Conservation (phyloP, 768 basidiomycete genomes). For the Lentinula sp. region DNA sequence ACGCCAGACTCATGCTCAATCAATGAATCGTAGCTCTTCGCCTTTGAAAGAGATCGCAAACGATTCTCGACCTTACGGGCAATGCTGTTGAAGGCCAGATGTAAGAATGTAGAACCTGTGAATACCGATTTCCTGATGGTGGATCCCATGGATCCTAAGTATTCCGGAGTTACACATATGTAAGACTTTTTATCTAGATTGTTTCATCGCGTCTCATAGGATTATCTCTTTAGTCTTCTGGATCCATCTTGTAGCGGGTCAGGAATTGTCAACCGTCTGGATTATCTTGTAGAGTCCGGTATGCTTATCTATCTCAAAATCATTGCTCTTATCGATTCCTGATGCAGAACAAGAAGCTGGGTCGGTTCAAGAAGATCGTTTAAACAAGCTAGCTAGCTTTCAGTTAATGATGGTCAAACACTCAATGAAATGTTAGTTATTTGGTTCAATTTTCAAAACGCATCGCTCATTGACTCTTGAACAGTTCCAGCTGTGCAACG, state of each 20-base stretch:
- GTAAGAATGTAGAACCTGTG: slow-evolving; percentile 70
- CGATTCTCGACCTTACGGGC: slow-evolving; percentile 77
- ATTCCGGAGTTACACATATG: slow-evolving; percentile 77
- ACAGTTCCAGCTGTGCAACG: slow-evolving; percentile 70
- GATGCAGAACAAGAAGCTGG: slow-evolving; percentile 51
- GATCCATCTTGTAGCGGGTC: slow-evolving; percentile 97
- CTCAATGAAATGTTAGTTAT: slow-evolving; percentile 82
- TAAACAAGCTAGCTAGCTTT: slow-evolving; percentile 81
- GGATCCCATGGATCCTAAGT: slow-evolving; percentile 64
- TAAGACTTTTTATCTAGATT: slow-evolving; percentile 21
- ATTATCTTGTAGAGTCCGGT: slow-evolving; percentile 78
- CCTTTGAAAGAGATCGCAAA: slow-evolving; percentile 83
- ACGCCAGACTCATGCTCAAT: not conserved
- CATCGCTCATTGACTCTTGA: slow-evolving; percentile 5
- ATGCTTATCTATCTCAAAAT: slow-evolving; percentile 12
- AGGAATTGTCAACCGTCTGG: slow-evolving; percentile 86
- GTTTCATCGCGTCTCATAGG: not conserved
- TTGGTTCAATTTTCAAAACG: not conserved
- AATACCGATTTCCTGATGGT: slow-evolving; percentile 80
- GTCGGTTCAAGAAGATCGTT: slow-evolving; percentile 55
- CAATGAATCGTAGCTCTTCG: slow-evolving; percentile 51
- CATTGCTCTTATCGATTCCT: not conserved
- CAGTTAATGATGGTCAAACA: slow-evolving; percentile 90
- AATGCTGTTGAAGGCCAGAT: slow-evolving; percentile 84
- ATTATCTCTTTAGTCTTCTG: slow-evolving; percentile 44